Evolutionary conservation across 2,329 filamentous ascomycete species (phyloP), one percentile per base, ranked within the genome.

Genomic region (Aspergillus japonicus): DNA sequence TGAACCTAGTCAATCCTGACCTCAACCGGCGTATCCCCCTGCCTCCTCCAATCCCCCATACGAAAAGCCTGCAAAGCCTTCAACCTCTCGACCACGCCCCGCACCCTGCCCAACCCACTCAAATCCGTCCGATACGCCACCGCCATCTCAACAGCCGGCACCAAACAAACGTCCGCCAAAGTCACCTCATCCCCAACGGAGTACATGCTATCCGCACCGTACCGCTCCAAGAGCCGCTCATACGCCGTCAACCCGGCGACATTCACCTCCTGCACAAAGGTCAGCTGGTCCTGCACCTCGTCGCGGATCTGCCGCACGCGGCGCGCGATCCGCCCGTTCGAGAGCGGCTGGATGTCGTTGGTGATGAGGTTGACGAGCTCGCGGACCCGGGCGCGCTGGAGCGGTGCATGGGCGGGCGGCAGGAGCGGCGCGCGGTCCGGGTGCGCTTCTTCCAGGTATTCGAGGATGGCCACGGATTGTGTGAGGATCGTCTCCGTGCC

Each of bases 311-410:
- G 21, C 14, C 53, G 47, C 19, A 55, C 42, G 10, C 53, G 42
- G 14, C 44, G 44, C 19, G 39, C 39, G 12, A 55, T 35, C n/a
- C 53, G 53, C 12, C 42, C 47, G n/a, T 55, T 48, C 3, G 23
- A 48, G 26, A 44, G 23, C 23, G 53, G 42, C n/a, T 55, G 53
- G 11, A 55, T 47, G 26, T 55, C 53, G 26, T 47, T 55, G 24
- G 53, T 47, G 44, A 55, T 55, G 26, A 55, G 31, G 53, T 55
- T 55, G 26, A 48, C 42, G 11, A 55, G 10, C 24, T 55, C 53
- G 26, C 53, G 53, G 42, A 55, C 42, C 6, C 47, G 29, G 53
- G 47, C 47, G 23, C 53, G 53, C 8, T 33, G n/a, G 21, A 47
- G 24, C 42, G 42, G 33, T 5, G 42, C 53, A 6, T 14, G 16